These are phyloP conservation scores for Actinomortierella ambigua DNA, from an alignment of 371 early-diverging fungal species.

Conservation along the genomic window DNA sequence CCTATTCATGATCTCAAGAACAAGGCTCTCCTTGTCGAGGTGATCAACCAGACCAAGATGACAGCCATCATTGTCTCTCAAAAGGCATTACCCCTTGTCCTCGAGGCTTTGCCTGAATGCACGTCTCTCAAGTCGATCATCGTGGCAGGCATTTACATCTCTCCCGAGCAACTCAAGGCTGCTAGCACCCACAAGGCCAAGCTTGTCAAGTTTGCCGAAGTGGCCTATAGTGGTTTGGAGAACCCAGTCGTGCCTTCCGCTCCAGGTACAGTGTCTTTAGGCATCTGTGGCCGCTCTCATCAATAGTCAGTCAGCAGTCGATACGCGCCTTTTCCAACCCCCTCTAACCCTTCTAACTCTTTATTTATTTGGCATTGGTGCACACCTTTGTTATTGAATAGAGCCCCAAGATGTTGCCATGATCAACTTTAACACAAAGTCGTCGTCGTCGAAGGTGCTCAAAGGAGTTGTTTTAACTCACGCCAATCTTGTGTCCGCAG, in stretches of 20 bases:
- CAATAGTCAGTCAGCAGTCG: too few species aligned
- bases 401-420: slow-evolving; percentile 35
- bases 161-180: slow-evolving; percentile 15
- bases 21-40: slow-evolving; percentile 30
- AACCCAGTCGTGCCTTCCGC: slow-evolving; percentile 15
- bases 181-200: slow-evolving; percentile 21
- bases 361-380: too few species aligned
- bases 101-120: slow-evolving; percentile 26
- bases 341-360: too few species aligned
- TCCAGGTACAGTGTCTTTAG: slow-evolving; percentile 16
- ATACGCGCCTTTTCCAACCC: too few species aligned
- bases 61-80: slow-evolving; percentile 35
- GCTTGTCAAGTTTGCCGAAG: slow-evolving; percentile 23
- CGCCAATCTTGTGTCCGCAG: slow-evolving; percentile 50
- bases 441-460: slow-evolving; percentile 31
- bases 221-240: slow-evolving; percentile 19
- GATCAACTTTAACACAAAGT: slow-evolving; percentile 45
- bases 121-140: slow-evolving; percentile 30
- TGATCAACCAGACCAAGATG: slow-evolving; percentile 36
- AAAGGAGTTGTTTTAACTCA: slow-evolving; percentile 54
- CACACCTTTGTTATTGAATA: slow-evolving; percentile 1
- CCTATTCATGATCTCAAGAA: slow-evolving; percentile 40
- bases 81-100: slow-evolving; percentile 26
- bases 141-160: slow-evolving; percentile 24
- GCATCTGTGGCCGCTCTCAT: too few species aligned